Base-by-base conservation (phyloP, 345 rosid species). In the Salix arbutifolia region DNA sequence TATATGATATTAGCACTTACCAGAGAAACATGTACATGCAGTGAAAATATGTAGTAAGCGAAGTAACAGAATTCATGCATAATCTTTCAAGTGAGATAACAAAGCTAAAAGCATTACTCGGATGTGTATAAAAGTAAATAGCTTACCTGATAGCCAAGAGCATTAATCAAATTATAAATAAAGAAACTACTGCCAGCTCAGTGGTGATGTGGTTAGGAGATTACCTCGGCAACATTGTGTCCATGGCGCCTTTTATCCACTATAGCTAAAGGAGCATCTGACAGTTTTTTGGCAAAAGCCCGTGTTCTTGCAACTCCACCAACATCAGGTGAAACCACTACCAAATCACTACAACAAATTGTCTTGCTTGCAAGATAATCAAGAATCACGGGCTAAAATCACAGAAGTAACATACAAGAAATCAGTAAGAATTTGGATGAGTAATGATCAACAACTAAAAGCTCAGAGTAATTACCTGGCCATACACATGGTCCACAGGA, bases 281-380 rank as follows among this genome's bases (percentile, higher is more conserved):
- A 81, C 60, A 81, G 73, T 28, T 81, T 77, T 62, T 81, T 81
- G 0, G 83, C 83, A 81, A 81, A 81, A 69, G 80, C 76, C 60
- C 83, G 80, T 11, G 83, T 80, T 30, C 83, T 67, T 13, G 77
- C 83, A 76, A 81, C 83, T 18, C 83, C 83, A 80, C 99, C 99
- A 83, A 95, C 97, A 76, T 95, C 99, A 65, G 97, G 99, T 9
- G 97, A 95, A 83, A 95, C 99, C 70, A 95, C 97, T 48, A 95
- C 94, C 85, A 95, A 82, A 84, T 95, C 97, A 79, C 75, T 86
- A 42, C 91, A 88, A 77, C 88, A 87, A 83, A 95, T 85, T 33
- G 83, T 79, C 81, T 95, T 95, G 89, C 99, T 93, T 31, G 97
- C 97, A 65, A 95, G 93, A 85, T 95, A 95, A 79, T 95, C 99